Base-by-base conservation (phyloP, 2,329 filamentous ascomycete genomes). In the Penicillium sp. region DNA sequence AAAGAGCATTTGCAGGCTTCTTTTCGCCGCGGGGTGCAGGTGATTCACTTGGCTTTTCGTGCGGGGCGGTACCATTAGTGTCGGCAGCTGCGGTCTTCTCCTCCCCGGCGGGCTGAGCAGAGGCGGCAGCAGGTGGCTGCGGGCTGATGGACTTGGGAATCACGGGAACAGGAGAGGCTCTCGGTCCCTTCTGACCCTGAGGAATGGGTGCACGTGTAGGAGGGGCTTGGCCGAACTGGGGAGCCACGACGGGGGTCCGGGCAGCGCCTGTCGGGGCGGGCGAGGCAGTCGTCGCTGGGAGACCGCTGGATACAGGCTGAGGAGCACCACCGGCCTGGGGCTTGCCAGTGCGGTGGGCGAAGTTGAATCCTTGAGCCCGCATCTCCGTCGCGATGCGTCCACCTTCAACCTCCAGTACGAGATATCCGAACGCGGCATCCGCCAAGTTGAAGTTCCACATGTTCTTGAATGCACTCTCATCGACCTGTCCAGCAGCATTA, bases 361-460 rank as follows among this genome's bases (percentile, higher is more conserved):
- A 99, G 83, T 99, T 99, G 84, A 99, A 99, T 42, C 94, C 94
- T 72, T 99, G 94, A 23, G 94, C 94, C 62, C 92, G 88, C 94
- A 99, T 99, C 78, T 99, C 94, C 0, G 94, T 99, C 47, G 93
- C 94, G 67, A 99, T 97, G 43, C 94, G 88, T 51, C 94, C 94
- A 71, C 92, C 90, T 72, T 99, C 94, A 59, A 99, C 89, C 74
- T 99, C 94, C 57, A 99, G 79, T 17, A 97, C 92, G 51, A 99
- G 82, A 82, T 92, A 99, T 60, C 94, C 94, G 74, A 97, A 99
- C 21, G 94, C 93, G 55, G 94, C 94, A 80, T 99, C 94, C 31
- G 94, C 94, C 65, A 99, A 78, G 76, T 97, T 97, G 80, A 99
- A 99, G 77, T 99, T 99, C 94, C 94, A 99, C 94, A 97, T 97